These are phyloP conservation scores for Rhodotorula sp. DNA, from an alignment of 1,284 basidiomycete genomes.

Conservation along the genomic window DNA sequence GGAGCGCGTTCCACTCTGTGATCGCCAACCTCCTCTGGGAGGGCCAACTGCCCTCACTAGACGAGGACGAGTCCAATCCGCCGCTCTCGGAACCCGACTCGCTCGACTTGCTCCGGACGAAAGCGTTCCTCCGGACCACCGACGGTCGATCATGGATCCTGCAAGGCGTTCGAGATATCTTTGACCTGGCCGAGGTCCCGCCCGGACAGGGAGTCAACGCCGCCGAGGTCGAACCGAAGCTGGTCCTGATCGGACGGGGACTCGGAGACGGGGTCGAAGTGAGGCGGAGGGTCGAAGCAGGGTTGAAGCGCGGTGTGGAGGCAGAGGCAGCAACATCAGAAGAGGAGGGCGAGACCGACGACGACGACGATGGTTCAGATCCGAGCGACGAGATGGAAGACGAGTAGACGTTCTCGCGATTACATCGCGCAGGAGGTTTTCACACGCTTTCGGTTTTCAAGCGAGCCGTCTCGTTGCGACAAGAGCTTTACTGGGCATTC, in stretches of 20 bases:
- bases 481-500: too few relatives aligned
- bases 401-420: background rate
- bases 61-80: background rate
- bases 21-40: conserved; percentile 67
- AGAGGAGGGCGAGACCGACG: background rate
- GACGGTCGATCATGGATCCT: conserved; percentile 60
- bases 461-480: too few relatives aligned
- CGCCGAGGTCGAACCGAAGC: conserved; percentile 53
- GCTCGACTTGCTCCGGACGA: conserved; percentile 73
- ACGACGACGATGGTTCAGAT: background rate
- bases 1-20: conserved; percentile 13
- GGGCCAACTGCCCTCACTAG: conserved; percentile 38
- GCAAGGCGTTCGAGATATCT: conserved; percentile 82
- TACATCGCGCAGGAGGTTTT: too few relatives aligned
- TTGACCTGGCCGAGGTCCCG: conserved; percentile 63
- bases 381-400: background rate
- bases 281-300: conserved; percentile 10
- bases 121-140: conserved; percentile 63
- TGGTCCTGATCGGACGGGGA: conserved; percentile 84
- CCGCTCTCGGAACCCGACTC: background rate
- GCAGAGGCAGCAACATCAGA: background rate
- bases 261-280: conserved; percentile 50
- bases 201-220: conserved; percentile 49
- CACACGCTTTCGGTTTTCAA: too few relatives aligned
- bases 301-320: conserved; percentile 4